Conservation (phyloP, 176 grass and related monocot genomes). For the Avena atlantica region DNA sequence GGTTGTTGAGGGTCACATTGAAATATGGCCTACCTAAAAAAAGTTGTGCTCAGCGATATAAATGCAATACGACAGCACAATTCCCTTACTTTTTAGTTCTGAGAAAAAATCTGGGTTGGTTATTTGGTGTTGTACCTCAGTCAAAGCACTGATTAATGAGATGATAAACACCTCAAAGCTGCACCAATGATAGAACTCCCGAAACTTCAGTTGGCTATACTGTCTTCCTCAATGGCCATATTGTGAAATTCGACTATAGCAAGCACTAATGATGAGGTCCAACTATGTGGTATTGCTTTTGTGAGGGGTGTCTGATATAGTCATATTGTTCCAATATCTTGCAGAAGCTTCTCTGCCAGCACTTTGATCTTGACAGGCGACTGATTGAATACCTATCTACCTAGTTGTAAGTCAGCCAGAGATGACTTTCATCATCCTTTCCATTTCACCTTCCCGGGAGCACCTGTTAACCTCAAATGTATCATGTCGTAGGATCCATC, state of each 20-base stretch:
- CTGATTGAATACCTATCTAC: conserved; percentile 84
- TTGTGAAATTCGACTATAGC: conserved; percentile 39
- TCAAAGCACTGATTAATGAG: not conserved
- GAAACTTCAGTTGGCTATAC: conserved; percentile 42
- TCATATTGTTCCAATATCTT: conserved; percentile 38
- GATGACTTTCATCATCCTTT: conserved; percentile 49
- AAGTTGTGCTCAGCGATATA: not conserved
- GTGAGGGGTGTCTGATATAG: conserved; percentile 14
- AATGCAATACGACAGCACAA: conserved; percentile 26
- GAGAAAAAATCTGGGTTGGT: conserved; percentile 14
- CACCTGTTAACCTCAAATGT: conserved; percentile 44
- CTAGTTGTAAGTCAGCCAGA: conserved; percentile 55
- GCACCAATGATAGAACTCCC: conserved; percentile 35
- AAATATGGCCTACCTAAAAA: conserved; percentile 39
- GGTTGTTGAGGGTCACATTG: not conserved
- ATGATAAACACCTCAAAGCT: conserved; percentile 17
- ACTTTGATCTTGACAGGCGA: conserved; percentile 89
- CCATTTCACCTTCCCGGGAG: conserved; percentile 47
- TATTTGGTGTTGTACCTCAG: conserved; percentile 35
- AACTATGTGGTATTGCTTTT: conserved; percentile 45
- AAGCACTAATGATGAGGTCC: conserved; percentile 34
- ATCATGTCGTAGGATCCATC: conserved; percentile 46
- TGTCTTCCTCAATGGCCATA: conserved; percentile 31
- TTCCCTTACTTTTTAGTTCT: conserved; percentile 43
- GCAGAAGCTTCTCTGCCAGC: conserved; percentile 95